Conservation (phyloP, 257 asterid genomes). For the Linderniella brevidens region DNA sequence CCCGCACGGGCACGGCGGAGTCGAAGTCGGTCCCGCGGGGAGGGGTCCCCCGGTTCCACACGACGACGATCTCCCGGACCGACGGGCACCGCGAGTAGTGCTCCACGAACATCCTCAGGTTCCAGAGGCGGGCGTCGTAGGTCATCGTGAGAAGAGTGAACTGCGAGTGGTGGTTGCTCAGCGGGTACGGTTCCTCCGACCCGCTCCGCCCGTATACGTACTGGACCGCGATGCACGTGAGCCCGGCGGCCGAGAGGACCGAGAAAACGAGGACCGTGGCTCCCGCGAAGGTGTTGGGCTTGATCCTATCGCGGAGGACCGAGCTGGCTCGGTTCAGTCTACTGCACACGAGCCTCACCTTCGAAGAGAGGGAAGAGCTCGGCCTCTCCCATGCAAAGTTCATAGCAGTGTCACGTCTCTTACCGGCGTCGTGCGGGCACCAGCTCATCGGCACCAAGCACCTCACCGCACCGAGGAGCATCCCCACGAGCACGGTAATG, state of each 20-base stretch:
- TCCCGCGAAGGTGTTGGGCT: constrained; percentile 37
- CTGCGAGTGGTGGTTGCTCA: constrained; percentile 62
- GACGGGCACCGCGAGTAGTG: constrained; percentile 93
- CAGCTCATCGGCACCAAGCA: constrained; percentile 70
- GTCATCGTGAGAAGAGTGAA: constrained; percentile 88
- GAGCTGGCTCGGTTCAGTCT: constrained; percentile 54
- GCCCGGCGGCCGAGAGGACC: constrained; percentile 14
- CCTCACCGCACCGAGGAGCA: constrained; percentile 61
- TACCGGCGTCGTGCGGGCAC: constrained; percentile 72
- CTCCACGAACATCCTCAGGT: constrained; percentile 60
- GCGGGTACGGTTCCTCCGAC: constrained; percentile 65
- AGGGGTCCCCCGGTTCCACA: constrained; percentile 85
- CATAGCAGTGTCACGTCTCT: constrained; percentile 64
- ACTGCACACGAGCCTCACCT: constrained; percentile 46
- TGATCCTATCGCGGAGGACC: constrained; percentile 40
- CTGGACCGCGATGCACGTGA: constrained; percentile 43
- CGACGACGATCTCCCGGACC: constrained; percentile 88
- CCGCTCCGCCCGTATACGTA: constrained; percentile 74
- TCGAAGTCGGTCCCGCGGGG: constrained; percentile 49
- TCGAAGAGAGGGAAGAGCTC: constrained; percentile 29
- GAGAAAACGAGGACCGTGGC: constrained; percentile 23
- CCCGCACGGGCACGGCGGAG: constrained; percentile 75
- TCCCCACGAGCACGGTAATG: constrained; percentile 45
- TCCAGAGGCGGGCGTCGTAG: constrained; percentile 92
- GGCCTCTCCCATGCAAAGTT: constrained; percentile 43